phyloP scores from a whole-genome alignment of 768 basidiomycete genomes.

The Antrodiella citrinella region DNA sequence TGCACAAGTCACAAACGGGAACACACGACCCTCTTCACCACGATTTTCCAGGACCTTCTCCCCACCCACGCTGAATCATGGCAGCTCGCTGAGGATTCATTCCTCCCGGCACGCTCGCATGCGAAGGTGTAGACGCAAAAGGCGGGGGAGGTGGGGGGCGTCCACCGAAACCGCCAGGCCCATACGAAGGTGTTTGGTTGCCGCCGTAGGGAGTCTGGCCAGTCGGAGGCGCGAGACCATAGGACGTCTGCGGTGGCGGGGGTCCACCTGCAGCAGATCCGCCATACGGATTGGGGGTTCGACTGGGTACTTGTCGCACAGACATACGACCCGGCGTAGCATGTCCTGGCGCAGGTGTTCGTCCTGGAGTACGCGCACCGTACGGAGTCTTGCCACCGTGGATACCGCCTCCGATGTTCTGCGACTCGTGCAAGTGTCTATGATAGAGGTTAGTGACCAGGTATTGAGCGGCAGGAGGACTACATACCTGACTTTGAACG shows the following conservation, averaged over 20 bases:
- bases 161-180: constrained; percentile 31
- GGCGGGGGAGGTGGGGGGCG: constrained; percentile 20
- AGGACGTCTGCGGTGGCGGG: constrained; percentile 25
- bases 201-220: constrained; percentile 14
- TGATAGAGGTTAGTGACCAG: constrained; percentile 1
- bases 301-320: constrained; percentile 52
- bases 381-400: constrained; percentile 79
- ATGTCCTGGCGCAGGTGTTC: constrained; percentile 45
- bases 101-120: constrained; percentile 37
- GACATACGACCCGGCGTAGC: constrained; percentile 77
- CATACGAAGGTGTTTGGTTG: constrained; percentile 32
- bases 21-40: no score
- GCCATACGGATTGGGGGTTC: constrained; percentile 78
- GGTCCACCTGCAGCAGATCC: constrained; percentile 26
- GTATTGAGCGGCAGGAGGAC: not conserved
- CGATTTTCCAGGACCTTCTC: constrained; percentile 7
- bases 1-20: no score
- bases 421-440: constrained; percentile 75
- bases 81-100: constrained; percentile 64
- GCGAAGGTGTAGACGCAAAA: constrained; percentile 13
- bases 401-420: constrained; percentile 41
- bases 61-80: constrained; percentile 50
- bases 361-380: constrained; percentile 71
- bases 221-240: constrained; percentile 15
- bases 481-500: constrained; percentile 82